Percentiles rank a stretch among this genome's conserved stretches.
These are phyloP conservation scores for Cucurbita moschata DNA, from an alignment of 306 rosid genomes.

Conservation along the genomic window DNA sequence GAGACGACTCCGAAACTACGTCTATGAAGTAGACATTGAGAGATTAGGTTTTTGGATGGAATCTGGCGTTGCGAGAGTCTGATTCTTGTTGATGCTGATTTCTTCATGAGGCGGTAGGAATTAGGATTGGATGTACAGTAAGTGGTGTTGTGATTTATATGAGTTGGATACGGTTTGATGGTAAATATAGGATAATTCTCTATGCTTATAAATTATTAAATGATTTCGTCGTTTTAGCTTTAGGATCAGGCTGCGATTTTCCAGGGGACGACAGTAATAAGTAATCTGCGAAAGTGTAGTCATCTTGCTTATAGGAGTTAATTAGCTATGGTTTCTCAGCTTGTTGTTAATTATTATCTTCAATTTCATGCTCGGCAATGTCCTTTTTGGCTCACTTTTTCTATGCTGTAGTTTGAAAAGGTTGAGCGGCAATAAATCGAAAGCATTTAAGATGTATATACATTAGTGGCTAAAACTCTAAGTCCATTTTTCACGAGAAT, in stretches of 20 bases:
- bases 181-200: not conserved
- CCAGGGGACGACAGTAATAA: not conserved
- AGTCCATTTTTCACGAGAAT: not conserved
- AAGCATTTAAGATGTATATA: not conserved
- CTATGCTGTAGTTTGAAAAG: not conserved
- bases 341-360: not conserved
- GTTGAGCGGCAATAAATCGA: not conserved
- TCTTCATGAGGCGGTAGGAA: not conserved
- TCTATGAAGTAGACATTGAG: not conserved
- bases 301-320: not conserved
- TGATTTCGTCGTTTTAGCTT: too few relatives aligned
- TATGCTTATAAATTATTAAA: not conserved
- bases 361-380: not conserved
- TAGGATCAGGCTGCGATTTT: not conserved
- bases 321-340: not conserved
- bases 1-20: not conserved
- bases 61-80: not conserved
- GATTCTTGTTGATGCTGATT: not conserved
- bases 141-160: not conserved
- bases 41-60: not conserved
- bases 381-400: not conserved
- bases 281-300: not conserved
- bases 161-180: not conserved
- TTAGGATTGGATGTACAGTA: not conserved
- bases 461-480: not conserved